Conservation (phyloP, 352 stramenopile genomes). For the Pythium guiyangense region DNA sequence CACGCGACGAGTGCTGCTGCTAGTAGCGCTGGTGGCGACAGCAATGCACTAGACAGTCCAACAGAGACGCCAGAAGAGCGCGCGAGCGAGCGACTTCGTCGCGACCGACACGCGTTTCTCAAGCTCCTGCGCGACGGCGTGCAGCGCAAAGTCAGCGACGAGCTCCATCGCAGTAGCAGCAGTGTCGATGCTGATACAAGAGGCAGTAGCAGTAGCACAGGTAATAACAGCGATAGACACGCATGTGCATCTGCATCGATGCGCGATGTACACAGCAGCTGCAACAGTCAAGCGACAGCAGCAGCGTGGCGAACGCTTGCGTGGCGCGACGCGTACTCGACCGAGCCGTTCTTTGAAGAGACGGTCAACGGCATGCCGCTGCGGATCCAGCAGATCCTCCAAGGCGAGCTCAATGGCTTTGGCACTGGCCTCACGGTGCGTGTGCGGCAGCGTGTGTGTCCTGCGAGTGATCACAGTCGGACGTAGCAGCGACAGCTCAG, state of each 20-base stretch:
- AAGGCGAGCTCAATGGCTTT: slow-evolving; percentile 79
- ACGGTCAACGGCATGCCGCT: slow-evolving; percentile 34
- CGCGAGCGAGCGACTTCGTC: background rate
- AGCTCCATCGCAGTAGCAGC: slow-evolving; percentile 8
- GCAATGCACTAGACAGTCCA: no score
- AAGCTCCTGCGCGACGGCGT: slow-evolving; percentile 60
- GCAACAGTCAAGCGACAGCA: background rate
- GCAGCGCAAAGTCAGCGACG: slow-evolving; percentile 36
- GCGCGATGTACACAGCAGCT: background rate
- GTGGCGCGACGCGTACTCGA: slow-evolving; percentile 71
- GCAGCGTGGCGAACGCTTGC: slow-evolving; percentile 58
- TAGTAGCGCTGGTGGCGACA: background rate
- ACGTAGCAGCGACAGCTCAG: background rate
- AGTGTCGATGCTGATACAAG: background rate
- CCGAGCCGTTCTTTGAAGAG: slow-evolving; percentile 59
- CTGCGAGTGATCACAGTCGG: no score
- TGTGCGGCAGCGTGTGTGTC: background rate
- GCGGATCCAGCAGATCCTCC: slow-evolving; percentile 66
- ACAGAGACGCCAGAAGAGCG: background rate
- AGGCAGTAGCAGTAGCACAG: no score
- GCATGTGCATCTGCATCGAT: background rate
- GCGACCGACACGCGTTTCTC: slow-evolving; percentile 33
- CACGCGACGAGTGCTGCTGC: background rate
- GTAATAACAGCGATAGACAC: background rate
- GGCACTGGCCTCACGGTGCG: slow-evolving; percentile 68